Base-by-base conservation (phyloP, 202 grass and related monocot genomes). In the Zoysia matrella region DNA sequence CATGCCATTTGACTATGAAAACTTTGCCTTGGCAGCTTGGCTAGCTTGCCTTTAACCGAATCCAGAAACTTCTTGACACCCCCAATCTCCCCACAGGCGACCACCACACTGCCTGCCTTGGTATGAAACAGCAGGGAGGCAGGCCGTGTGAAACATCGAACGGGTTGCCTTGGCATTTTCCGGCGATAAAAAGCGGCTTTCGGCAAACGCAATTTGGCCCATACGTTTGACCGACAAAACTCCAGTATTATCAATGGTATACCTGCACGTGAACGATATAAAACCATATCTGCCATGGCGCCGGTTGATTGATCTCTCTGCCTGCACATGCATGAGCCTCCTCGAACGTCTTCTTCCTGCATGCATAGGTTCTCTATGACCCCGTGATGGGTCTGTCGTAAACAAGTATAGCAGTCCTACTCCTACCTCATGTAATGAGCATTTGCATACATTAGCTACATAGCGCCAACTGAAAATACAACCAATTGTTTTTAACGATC, bases 161-260 rank as follows among this genome's bases (percentile, higher is more conserved):
- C 47, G 8, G 11, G 82, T 7, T 77, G 11, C 82, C 54, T 53
- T 71, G 65, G 44, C 73, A 6, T 50, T 30, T 47, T 36, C n/a
- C 55, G 73, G 55, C 74, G 65, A 52, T 69, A 15, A 53, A 78
- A 78, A 78, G 56, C 62, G 56, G 67, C 74, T 78, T 85, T 78
- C 67, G 74, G 67, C 83, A 65, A 65, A 72, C 14, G 45, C 42
- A 54, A 13, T 77, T 14, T 77, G 54, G n/a, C 65, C 47, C 55
- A 54, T 63, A 65, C 39, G 16, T 13, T 62, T 63, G 57, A 55
- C 67, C 43, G 74, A 45, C 66, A 55, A 72, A 60, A 64, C 64
- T 39, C 16, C 42, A 44, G 67, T 8, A 46, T 15, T 10, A 54
- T 51, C 14, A 6, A 42, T 50, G 11, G 11, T 4, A 47, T 50